These are phyloP conservation scores for Rubroboletus satanas DNA, from an alignment of 768 basidiomycete genomes.

Conservation along the genomic window DNA sequence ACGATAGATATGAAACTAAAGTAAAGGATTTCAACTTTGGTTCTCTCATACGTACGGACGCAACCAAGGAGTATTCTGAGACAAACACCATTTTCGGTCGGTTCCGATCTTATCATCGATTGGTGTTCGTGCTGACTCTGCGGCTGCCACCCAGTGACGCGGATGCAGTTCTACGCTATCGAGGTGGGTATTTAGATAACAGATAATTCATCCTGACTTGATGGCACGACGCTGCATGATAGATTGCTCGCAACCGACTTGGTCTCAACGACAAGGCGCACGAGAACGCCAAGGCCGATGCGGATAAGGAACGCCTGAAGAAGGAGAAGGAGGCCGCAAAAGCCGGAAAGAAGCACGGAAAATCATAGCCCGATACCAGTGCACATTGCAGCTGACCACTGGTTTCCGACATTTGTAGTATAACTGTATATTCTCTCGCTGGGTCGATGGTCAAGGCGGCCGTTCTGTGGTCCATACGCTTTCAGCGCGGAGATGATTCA, in stretches of 20 bases:
- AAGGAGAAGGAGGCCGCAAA: constrained; percentile 56
- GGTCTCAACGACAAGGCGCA: constrained; percentile 88
- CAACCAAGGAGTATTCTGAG: constrained; percentile 80
- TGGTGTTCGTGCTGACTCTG: constrained; percentile 8
- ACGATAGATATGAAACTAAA: constrained; percentile 76
- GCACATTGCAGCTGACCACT: not conserved
- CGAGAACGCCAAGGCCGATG: constrained; percentile 72
- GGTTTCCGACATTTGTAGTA: not conserved
- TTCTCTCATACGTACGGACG: constrained; percentile 82
- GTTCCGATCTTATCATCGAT: not conserved
- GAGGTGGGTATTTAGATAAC: constrained; percentile 52
- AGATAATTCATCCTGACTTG: constrained; percentile 7
- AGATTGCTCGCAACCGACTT: constrained; percentile 90
- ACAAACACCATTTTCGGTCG: constrained; percentile 92
- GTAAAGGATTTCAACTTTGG: constrained; percentile 97
- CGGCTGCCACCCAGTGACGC: constrained; percentile 13
- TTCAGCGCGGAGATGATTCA: constrained; percentile 14
- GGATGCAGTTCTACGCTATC: constrained; percentile 80
- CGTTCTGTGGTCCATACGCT: not conserved
- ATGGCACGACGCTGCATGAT: not conserved
- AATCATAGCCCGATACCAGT: constrained; percentile 19
- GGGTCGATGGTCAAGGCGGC: not conserved
- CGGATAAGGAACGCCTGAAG: constrained; percentile 48
- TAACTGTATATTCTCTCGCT: not conserved
- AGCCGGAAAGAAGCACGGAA: constrained; percentile 33